A percentile compares a stretch with the other conserved stretches of the same genome.
phyloP scores from a whole-genome alignment of 495 filamentous ascomycete genomes.

The Annulohypoxylon stygium region DNA sequence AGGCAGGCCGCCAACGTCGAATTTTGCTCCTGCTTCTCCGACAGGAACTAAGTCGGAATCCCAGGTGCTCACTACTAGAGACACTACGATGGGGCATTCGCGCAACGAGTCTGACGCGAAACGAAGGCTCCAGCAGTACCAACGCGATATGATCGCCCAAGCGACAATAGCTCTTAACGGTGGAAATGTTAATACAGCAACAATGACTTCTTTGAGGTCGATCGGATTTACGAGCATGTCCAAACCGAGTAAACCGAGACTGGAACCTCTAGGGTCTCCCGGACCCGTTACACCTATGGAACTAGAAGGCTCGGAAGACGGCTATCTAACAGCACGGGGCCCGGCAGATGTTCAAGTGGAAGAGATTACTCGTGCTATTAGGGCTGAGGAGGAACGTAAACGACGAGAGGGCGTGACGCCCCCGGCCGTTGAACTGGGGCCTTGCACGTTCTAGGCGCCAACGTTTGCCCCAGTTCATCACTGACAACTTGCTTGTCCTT shows the following conservation, averaged over 20 bases:
- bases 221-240: slow-evolving; percentile 51
- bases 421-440: slow-evolving; percentile 39
- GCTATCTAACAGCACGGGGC: slow-evolving; percentile 44
- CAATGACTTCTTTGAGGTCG: slow-evolving; percentile 49
- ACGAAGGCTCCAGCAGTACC: slow-evolving; percentile 68
- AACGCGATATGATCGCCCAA: slow-evolving; percentile 70
- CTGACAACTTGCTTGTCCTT: not conserved
- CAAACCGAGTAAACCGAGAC: slow-evolving; percentile 70
- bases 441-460: slow-evolving; percentile 41
- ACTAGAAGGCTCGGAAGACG: slow-evolving; percentile 63
- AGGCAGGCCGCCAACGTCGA: slow-evolving; percentile 34
- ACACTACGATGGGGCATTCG: slow-evolving; percentile 35
- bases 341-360: slow-evolving; percentile 29
- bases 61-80: slow-evolving; percentile 47
- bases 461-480: not conserved
- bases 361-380: slow-evolving; percentile 42
- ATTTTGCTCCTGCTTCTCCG: slow-evolving; percentile 30
- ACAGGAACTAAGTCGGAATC: slow-evolving; percentile 49
- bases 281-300: slow-evolving; percentile 83
- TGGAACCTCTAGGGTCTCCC: slow-evolving; percentile 78
- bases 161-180: slow-evolving; percentile 61
- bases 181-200: slow-evolving; percentile 51
- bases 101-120: slow-evolving; percentile 62
- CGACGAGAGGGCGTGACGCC: slow-evolving; percentile 43
- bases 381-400: slow-evolving; percentile 41